These are phyloP conservation scores for Hypoxylon rubiginosum DNA, from an alignment of 2,329 filamentous ascomycete species.

Conservation along the genomic window DNA sequence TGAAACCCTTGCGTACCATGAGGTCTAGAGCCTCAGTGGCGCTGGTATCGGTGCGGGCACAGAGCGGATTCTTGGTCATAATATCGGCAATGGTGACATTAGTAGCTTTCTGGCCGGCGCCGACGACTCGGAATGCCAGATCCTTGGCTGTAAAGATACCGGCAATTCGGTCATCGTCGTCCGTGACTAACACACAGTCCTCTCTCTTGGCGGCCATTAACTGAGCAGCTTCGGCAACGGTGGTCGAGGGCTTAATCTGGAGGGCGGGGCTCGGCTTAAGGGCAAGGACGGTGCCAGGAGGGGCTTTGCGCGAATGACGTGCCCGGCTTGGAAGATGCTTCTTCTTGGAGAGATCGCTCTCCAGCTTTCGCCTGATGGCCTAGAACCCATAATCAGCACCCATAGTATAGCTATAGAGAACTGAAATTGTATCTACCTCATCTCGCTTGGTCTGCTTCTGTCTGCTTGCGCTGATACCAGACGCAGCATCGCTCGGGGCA, in stretches of 20 bases:
- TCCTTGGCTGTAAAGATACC: slow-evolving; percentile 99
- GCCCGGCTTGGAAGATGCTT: slow-evolving; percentile 83
- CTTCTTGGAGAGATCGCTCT: slow-evolving; percentile 98
- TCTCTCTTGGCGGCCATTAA: slow-evolving; percentile 99
- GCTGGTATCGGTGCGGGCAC: slow-evolving; percentile 96
- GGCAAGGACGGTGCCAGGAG: slow-evolving; percentile 94
- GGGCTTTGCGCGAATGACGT: slow-evolving; percentile 90
- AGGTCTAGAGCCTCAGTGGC: slow-evolving; percentile 96
- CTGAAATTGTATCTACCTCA: slow-evolving; percentile 77
- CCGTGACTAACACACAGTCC: slow-evolving; percentile 96
- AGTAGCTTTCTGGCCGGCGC: slow-evolving; percentile 87
- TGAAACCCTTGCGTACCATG: slow-evolving; percentile 98
- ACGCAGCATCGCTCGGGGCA: slow-evolving; percentile 73
- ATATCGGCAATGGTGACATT: slow-evolving; percentile 96
- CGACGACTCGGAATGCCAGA: slow-evolving; percentile 95
- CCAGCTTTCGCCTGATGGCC: slow-evolving; percentile 97
- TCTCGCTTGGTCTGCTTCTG: slow-evolving; percentile 98
- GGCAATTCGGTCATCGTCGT: slow-evolving; percentile 97
- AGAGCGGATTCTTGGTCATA: slow-evolving; percentile 99
- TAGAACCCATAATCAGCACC: slow-evolving; percentile 60
- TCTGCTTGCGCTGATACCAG: slow-evolving; percentile 86
- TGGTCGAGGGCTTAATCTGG: slow-evolving; percentile 96
- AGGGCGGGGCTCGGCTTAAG: slow-evolving; percentile 95
- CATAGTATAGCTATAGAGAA: slow-evolving; percentile 36
- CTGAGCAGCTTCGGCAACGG: slow-evolving; percentile 95